Evolutionary conservation across 768 basidiomycete species (phyloP).

Genomic region (Collybia mongolica): DNA sequence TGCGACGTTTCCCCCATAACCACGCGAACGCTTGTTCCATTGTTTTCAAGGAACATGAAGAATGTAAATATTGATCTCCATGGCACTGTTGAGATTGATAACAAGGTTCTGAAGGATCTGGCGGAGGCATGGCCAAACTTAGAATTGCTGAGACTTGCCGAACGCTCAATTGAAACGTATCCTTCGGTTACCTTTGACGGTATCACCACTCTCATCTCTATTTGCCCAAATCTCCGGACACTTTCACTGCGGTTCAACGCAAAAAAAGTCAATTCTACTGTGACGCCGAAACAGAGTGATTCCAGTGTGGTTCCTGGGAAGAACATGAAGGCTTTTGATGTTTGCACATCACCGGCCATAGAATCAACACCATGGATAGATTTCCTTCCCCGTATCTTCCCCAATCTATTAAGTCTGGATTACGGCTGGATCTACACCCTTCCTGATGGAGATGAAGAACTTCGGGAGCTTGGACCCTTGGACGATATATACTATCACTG

Average conservation of each 20-base stretch:
- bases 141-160: neutral
- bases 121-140: neutral
- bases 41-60: too few species aligned
- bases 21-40: too few species aligned
- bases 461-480: too few species aligned
- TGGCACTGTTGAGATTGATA: neutral
- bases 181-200: neutral
- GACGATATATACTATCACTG: too few species aligned
- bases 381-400: neutral
- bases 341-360: constrained; percentile 1
- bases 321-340: neutral
- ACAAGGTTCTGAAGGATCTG: neutral
- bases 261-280: neutral
- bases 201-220: neutral
- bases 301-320: too few species aligned
- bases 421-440: neutral
- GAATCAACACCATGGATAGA: neutral
- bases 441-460: too few species aligned
- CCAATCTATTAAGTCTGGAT: neutral
- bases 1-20: too few species aligned
- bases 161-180: neutral
- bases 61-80: neutral
- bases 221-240: neutral
- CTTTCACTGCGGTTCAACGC: neutral
- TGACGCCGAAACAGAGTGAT: too few species aligned